Base-by-base conservation (phyloP, 345 rosid genomes). In the Syzygium aromaticum region DNA sequence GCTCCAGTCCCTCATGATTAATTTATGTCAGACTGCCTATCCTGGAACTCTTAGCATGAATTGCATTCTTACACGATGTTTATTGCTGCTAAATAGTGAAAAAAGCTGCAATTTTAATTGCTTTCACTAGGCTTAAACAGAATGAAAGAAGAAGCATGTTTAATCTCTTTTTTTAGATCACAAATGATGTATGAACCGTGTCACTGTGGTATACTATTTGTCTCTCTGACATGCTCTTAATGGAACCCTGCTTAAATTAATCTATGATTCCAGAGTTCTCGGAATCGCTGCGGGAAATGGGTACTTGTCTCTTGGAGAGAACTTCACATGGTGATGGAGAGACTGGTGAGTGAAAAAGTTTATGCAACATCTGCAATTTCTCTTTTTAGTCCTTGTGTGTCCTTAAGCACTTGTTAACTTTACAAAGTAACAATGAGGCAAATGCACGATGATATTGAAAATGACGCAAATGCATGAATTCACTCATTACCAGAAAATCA, bases 251-350 rank as follows among this genome's bases (percentile, higher is more conserved):
- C 46, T 56, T 84, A 30, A 84, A 52, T 53, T 15, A 51, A 40
- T 84, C 90, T 89, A 10, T 86, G 51, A 63, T 89, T 88, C 85
- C 93, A 98, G 99, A 98, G 91, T 98, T 98, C 91, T 96, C 99
- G 8, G 99, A 96, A 88, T 96, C 99, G 8, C 89, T 98, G 91
- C 95, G 90, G 86, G 99, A 98, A 91, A 92, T 98, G 99, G 99
- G 99, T 89, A 89, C 93, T 56, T 96, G 97, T 92, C 93, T 98
- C 49, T 84, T 88, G 90, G 99, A 94, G 92, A 94, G 93, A 91
- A 94, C 93, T 17, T 91, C 96, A 52, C 94, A 94, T 54, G 93
- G 92, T 85, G 97, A 95, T 64, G 93, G 93, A 92, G 99, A 94
- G 90, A 93, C 94, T 87, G 90, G 99, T 96, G 90, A 91, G 94